A percentile compares a stretch with the other conserved stretches of the same genome.
phyloP scores from a whole-genome alignment of 75 land plant species.

The Picea sitchensis region DNA sequence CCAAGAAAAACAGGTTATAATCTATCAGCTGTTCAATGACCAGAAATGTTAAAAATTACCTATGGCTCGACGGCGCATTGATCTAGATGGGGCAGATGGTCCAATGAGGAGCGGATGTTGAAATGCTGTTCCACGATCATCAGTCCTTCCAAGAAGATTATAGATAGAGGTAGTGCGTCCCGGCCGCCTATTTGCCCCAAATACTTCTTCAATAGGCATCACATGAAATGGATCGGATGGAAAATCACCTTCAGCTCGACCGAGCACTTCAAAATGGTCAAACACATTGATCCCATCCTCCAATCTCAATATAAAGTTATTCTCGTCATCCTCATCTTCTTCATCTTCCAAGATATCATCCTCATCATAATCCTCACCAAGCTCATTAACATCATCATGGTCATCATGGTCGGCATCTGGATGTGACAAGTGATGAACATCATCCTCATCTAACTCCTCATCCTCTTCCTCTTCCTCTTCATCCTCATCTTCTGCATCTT shows the following conservation, averaged over 20 bases:
- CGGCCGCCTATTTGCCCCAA: constrained; percentile 77
- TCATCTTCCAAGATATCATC: constrained; percentile 93
- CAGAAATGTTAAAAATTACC: constrained; percentile 23
- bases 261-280: constrained; percentile 89
- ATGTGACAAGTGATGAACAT: constrained; percentile 84
- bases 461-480: constrained; percentile 85
- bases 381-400: constrained; percentile 68
- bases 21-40: not conserved
- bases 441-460: constrained; percentile 92
- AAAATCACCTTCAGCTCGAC: constrained; percentile 58
- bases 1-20: not conserved
- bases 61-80: constrained; percentile 29
- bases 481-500: constrained; percentile 39
- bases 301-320: constrained; percentile 86
- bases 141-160: constrained; percentile 71
- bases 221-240: constrained; percentile 78
- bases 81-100: constrained; percentile 42
- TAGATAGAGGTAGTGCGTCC: constrained; percentile 69
- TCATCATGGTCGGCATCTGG: constrained; percentile 98
- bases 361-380: constrained; percentile 95
- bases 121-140: constrained; percentile 57
- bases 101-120: constrained; percentile 85
- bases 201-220: constrained; percentile 94
- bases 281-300: constrained; percentile 94
- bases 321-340: constrained; percentile 92